Percentiles rank a stretch among this genome's conserved stretches.
These are phyloP conservation scores for Yamadazyma kanchanaburiensis DNA, from an alignment of 1,139 yeast species.

Conservation along the genomic window DNA sequence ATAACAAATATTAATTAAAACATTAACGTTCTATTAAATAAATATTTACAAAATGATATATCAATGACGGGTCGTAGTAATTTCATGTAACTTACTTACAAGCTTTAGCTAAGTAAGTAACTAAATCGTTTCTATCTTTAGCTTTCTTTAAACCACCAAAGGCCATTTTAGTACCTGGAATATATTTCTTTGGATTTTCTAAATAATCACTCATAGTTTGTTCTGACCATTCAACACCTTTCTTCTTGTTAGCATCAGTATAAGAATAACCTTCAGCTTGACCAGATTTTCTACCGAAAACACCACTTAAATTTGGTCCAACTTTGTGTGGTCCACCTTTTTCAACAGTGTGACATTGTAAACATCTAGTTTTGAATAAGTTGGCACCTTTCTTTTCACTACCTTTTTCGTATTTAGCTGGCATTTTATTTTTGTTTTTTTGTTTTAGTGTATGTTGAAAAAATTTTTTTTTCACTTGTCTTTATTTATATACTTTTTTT, in stretches of 20 bases:
- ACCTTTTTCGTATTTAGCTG: constrained; percentile 70
- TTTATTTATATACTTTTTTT: constrained; percentile 6
- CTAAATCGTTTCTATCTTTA: constrained; percentile 96
- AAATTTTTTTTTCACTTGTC: constrained; percentile 4
- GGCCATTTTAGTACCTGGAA: constrained; percentile 99
- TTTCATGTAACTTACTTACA: constrained; percentile 45
- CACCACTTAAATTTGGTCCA: constrained; percentile 97
- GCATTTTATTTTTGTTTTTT: constrained; percentile 48
- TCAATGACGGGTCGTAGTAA: constrained; percentile 2
- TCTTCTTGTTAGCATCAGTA: constrained; percentile 98
- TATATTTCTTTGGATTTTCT: constrained; percentile 99
- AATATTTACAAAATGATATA: constrained; percentile 7
- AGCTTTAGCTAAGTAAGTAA: constrained; percentile 84
- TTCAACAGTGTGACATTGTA: constrained; percentile 98
- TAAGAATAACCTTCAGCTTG: constrained; percentile 89
- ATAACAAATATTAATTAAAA: constrained; percentile 1
- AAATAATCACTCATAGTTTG: constrained; percentile 92
- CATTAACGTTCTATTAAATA: constrained; percentile 7
- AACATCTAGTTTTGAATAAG: constrained; percentile 97
- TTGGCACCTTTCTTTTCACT: constrained; percentile 97
- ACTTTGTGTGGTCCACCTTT: constrained; percentile 97
- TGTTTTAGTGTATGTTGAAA: constrained; percentile 1
- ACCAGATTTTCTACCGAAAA: constrained; percentile 91
- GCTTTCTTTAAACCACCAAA: constrained; percentile 99
- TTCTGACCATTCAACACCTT: constrained; percentile 84